Evolutionary conservation across 495 filamentous ascomycete genomes (phyloP), one percentile per base, ranked within the genome.

Genomic region (Penicillium cinerascens): DNA sequence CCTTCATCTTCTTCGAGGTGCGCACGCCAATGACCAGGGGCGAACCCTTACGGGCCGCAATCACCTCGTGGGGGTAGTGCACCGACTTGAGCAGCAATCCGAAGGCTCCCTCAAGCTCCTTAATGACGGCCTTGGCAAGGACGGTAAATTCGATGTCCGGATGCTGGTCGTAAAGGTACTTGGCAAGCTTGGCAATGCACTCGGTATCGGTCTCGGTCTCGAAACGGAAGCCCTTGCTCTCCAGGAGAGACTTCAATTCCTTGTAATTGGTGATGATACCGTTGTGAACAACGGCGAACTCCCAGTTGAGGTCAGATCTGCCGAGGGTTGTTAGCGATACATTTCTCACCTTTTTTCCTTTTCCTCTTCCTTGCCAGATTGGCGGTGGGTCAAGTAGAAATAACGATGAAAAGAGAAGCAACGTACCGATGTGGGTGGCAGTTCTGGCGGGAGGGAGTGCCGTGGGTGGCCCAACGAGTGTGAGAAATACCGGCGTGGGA

Each of bases 191-290:
- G 54, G 95, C 93, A 70, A 98, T 98, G 69, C 92, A 96, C 73
- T 98, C 93, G 22, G 93, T 98, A 65, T 98, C 93, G 41, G 93
- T 98, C 77, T 98, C 92, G 23, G 92, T 97, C 83, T 98, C 93
- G 68, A 98, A 98, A 51, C 86, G 85, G 81, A 96, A 96, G 56
- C 95, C 95, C 80, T 97, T 98, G 78, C 78, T 80, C 74, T 91
- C 85, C 56, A 98, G 78, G 44, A 98, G 81, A 49, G 88, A 87
- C 84, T 92, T 96, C 61, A 98, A 77, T 78, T 98, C 93, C 78
- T 98, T 98, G 83, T 98, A 98, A 81, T 98, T 98, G 77, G 93
- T 98, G 77, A 98, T 98, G 80, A 98, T 98, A 68, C 93, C 93
- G 73, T 98, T 98, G 85, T 98, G 93, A 39, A 97, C 92, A 61